Evolutionary conservation across 1,284 basidiomycete species (phyloP), one percentile per base, ranked within the genome.

Genomic region (Tilletia horrida): DNA sequence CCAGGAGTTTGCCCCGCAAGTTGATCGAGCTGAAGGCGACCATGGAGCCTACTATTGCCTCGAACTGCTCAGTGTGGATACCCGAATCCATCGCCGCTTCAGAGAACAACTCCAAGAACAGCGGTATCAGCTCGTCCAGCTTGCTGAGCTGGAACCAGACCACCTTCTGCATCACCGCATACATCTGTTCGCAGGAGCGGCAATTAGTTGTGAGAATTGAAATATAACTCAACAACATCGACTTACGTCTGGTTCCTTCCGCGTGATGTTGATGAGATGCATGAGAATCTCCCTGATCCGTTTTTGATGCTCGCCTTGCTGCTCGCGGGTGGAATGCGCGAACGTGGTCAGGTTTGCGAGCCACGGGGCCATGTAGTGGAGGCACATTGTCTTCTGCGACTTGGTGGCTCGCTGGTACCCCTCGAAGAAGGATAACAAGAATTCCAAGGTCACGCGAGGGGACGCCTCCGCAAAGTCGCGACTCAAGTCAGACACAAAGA

Each of bases 1-100:
- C 71, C 31, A 79, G 65, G 48, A 79, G 69, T 69, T 79, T 79
- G 59, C 76, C 76, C 13, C 77, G 75, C 47, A 79, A 63, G 35
- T 78, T 79, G 71, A 78, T 74, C 59, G 77, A 79, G 13, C 72
- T 62, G 55, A 79, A 77, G 8, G 77, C 78, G 13, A 77, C 75
- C 77, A 79, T 78, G 40, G 77, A 78, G 64, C 78, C 77, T n/a
- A 78, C 65, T 27, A 79, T 73, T n/a, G 71, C 71, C 59, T 79
- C 77, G 66, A 79, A 79, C 25, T 75, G 73, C 29, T 71, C 68
- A n/a, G 76, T 74, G 62, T 78, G 72, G 62, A 78, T 61, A 13
- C 77, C 77, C 13, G 77, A 78, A 61, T 79, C 77, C 72, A 78
- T 78, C 13, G 77, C 77, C 6, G 77, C 77, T 63, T 79, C 77